Base-by-base conservation (phyloP, 306 rosid species). In the Lotus japonicus region DNA sequence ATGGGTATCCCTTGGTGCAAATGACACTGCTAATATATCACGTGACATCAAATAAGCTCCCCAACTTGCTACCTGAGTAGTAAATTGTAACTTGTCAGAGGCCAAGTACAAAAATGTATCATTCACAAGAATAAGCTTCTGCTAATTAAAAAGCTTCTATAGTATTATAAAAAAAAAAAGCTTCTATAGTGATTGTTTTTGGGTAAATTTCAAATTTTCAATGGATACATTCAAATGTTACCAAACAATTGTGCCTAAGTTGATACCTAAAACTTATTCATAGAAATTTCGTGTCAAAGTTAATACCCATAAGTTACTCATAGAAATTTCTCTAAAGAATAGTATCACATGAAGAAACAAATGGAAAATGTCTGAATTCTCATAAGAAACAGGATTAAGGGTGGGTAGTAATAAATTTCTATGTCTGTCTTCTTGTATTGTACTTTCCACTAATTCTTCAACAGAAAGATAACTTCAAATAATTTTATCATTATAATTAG, bases 1-100 rank as follows among this genome's bases (percentile, higher is more conserved):
- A 76, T 94, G 99, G 1, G 92, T 89, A 69, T 94, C 99, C 74
- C 88, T 88, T 67, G 99, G 99, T 42, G 99, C 99, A 85, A 94
- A 94, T 56, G 99, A 88, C 83, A 90, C 61, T 31, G 99, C 67
- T 50, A 94, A 5, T n/a, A 94, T 90, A 77, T 88, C 75, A 69
- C 97, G 85, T 14, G 96, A 87, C 66, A 94, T 55, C 66, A 94
- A 91, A 75, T 88, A 94, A 3, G 90, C 99, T 7, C 99, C 99
- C 96, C 95, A 94, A 83, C 99, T 94, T 6, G 99, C 99, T 48
- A 94, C 99, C 99, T 94, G 64, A 59, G 21, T 39, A 41, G 46
- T 46, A 51, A 56, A 44, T 64, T 13, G 44, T 52, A 19, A 69
- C 15, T 14, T 46, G 57, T 56, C 19, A 74, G 7, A n/a, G 33